Percentiles rank a stretch among this genome's conserved stretches.
These are phyloP conservation scores for Phaeodactylum tricornutum DNA, from an alignment of 108 stramenopile species.

Conservation along the genomic window DNA sequence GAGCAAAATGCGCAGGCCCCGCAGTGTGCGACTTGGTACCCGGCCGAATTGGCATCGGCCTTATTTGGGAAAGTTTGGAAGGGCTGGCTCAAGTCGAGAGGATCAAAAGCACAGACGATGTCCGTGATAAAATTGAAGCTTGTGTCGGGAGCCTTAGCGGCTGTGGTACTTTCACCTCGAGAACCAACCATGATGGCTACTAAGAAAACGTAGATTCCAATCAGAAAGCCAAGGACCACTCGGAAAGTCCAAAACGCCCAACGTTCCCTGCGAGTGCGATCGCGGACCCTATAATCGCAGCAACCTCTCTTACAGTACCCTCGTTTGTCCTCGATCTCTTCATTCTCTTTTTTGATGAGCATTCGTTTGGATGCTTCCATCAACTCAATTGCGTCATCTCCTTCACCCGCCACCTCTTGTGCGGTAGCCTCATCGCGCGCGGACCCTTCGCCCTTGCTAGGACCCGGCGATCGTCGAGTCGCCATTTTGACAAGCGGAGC, in stretches of 20 bases:
- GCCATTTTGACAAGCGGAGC: no score
- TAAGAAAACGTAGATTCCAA: constrained; percentile 8
- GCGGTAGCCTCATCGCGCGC: no score
- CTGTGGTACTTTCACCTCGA: constrained; percentile 10
- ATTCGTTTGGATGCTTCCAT: no score
- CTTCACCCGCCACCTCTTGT: no score
- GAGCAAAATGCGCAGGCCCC: constrained; percentile 33
- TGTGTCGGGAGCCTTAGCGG: constrained; percentile 16
- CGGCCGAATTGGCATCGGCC: constrained; percentile 3
- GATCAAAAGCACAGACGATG: constrained; percentile 19
- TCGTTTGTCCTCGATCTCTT: not conserved
- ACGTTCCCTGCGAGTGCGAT: not conserved
- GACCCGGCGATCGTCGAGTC: no score
- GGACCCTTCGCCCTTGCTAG: no score
- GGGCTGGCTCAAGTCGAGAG: not conserved
- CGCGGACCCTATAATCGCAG: constrained; percentile 6
- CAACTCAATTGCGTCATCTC: no score
- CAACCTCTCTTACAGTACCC: not conserved
- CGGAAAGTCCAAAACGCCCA: constrained; percentile 12
- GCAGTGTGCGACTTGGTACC: constrained; percentile 22
- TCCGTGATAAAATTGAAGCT: constrained; percentile 13
- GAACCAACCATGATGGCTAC: constrained; percentile 11
- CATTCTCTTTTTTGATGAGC: not conserved
- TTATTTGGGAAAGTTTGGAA: constrained; percentile 11
- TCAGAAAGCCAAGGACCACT: not conserved